Conservation (phyloP, 140 eudicot genomes). For the Ambrosia hybrid region DNA sequence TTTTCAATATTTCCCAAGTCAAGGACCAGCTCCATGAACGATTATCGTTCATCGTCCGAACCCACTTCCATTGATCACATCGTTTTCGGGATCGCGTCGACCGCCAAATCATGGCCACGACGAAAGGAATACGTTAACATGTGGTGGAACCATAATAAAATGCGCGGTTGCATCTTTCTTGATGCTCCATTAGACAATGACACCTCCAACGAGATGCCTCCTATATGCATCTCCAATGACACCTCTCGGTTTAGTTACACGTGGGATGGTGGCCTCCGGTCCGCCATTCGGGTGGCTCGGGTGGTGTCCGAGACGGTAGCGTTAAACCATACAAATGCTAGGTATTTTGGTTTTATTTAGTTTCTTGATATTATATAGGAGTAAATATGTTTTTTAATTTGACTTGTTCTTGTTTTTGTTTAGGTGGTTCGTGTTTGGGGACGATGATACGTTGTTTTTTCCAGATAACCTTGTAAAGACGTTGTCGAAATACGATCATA, state of each 20-base stretch:
- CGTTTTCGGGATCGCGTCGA: constrained; percentile 73
- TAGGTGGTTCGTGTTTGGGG: constrained; percentile 85
- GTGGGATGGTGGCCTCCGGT: constrained; percentile 53
- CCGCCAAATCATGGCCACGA: constrained; percentile 44
- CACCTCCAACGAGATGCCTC: constrained; percentile 38
- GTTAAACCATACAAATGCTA: constrained; percentile 49
- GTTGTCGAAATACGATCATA: constrained; percentile 69
- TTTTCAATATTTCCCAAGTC: constrained; percentile 21
- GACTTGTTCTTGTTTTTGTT: background rate
- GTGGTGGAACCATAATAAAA: constrained; percentile 72
- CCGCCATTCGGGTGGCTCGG: constrained; percentile 74
- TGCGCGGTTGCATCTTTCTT: constrained; percentile 72
- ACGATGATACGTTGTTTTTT: constrained; percentile 72
- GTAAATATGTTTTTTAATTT: background rate
- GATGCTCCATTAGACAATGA: constrained; percentile 40
- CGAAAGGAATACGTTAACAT: constrained; percentile 47
- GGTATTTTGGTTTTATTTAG: constrained; percentile 16
- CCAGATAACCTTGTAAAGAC: constrained; percentile 69
- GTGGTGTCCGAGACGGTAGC: constrained; percentile 64
- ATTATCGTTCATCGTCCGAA: constrained; percentile 13
- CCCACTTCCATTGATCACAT: constrained; percentile 57
- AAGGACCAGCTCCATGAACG: constrained; percentile 2
- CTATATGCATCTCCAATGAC: constrained; percentile 53
- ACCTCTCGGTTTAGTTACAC: constrained; percentile 63
- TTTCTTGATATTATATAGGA: background rate